These are phyloP conservation scores for Leptographium flavum DNA, from an alignment of 2,329 filamentous ascomycete genomes.

Conservation along the genomic window DNA sequence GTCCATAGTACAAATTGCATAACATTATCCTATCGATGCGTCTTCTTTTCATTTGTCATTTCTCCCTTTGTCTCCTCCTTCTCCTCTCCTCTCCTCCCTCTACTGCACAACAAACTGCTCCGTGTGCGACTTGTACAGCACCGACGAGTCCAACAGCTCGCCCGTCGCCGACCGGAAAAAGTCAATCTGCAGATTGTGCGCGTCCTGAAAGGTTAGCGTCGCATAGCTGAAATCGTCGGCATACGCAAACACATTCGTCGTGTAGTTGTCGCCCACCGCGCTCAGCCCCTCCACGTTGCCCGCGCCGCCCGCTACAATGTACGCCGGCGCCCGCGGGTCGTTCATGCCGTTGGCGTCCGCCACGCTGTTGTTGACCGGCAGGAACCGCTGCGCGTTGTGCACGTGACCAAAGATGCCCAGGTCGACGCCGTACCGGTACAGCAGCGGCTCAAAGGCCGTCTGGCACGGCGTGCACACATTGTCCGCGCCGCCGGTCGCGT, in stretches of 20 bases:
- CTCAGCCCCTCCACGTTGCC: constrained; percentile 41
- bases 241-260: constrained; percentile 33
- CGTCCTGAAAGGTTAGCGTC: constrained; percentile 29
- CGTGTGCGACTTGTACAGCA: constrained; percentile 32
- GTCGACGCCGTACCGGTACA: constrained; percentile 43
- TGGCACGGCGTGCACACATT: constrained; percentile 30
- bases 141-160: constrained; percentile 29
- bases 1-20: background rate
- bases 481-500: constrained; percentile 21
- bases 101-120: constrained; percentile 28
- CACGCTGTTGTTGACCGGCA: constrained; percentile 22
- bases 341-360: constrained; percentile 22
- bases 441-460: constrained; percentile 34
- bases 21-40: background rate
- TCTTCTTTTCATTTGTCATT: background rate
- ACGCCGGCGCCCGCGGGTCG: constrained; percentile 31
- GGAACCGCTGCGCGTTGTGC: constrained; percentile 42
- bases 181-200: constrained; percentile 30
- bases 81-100: background rate
- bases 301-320: constrained; percentile 39
- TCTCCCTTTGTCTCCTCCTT: background rate
- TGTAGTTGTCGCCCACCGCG: constrained; percentile 24
- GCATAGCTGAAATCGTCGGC: constrained; percentile 38
- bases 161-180: constrained; percentile 35
- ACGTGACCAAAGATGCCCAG: constrained; percentile 42